phyloP scores from a whole-genome alignment of 768 basidiomycete genomes.

The Pleurotus giganteus region DNA sequence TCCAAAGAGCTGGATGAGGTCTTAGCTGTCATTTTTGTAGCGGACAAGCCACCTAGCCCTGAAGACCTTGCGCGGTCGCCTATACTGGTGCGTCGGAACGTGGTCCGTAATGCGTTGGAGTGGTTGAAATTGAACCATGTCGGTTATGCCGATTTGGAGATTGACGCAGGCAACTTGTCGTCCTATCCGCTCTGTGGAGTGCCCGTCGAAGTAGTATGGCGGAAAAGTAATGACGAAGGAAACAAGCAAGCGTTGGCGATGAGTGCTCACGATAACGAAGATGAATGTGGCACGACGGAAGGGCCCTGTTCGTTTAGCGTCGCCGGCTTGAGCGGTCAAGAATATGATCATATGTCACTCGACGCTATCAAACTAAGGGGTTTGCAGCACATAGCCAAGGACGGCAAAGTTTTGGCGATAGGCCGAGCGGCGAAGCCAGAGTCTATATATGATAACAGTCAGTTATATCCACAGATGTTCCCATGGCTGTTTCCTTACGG shows the following conservation, averaged over 20 bases:
- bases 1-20: conserved; percentile 19
- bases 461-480: conserved; percentile 38
- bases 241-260: conserved; percentile 14
- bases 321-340: conserved; percentile 21
- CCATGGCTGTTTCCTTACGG: conserved; percentile 41
- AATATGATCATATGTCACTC: conserved; percentile 13
- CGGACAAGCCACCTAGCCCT: conserved; percentile 8
- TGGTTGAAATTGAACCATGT: conserved; percentile 26
- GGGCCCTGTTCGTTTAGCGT: conserved; percentile 26
- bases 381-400: conserved; percentile 21
- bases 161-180: conserved; percentile 16
- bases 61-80: conserved; percentile 18
- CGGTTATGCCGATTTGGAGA: conserved; percentile 22
- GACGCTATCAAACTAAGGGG: conserved; percentile 21
- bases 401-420: conserved; percentile 23
- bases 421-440: conserved; percentile 20
- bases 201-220: conserved; percentile 9
- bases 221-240: conserved; percentile 21
- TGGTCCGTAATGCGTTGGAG: conserved; percentile 20
- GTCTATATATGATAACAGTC: conserved; percentile 29
- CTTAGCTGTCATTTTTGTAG: conserved; percentile 16
- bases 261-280: conserved; percentile 19
- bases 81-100: conserved; percentile 22
- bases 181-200: conserved; percentile 14
- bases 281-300: conserved; percentile 17